Evolutionary conservation across 1,284 basidiomycete species (phyloP).

Genomic region (Cutaneotrichosporon spelunceum): DNA sequence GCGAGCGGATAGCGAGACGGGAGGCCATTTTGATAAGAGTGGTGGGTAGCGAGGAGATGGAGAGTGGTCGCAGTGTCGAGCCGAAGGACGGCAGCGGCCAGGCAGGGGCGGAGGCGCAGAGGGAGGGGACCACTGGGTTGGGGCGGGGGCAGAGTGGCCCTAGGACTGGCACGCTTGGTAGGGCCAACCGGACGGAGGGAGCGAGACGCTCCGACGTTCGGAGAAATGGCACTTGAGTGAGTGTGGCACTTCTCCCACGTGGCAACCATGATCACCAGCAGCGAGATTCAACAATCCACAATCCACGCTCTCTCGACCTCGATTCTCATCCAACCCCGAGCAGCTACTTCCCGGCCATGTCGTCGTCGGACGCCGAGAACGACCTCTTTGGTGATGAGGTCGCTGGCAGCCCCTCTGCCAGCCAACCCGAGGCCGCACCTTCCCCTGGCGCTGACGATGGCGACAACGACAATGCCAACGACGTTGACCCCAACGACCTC

Average conservation of each 20-base stretch:
- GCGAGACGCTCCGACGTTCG: slow-evolving; percentile 1
- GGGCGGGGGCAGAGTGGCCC: slow-evolving; percentile 7
- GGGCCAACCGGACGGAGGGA: slow-evolving; percentile 1
- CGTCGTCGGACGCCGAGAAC: slow-evolving; percentile 33
- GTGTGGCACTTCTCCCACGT: background rate
- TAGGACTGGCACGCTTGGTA: too few relatives aligned
- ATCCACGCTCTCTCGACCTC: background rate
- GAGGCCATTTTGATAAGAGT: slow-evolving; percentile 48
- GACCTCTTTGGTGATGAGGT: slow-evolving; percentile 39
- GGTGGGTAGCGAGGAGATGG: slow-evolving; percentile 18
- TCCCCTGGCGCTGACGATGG: slow-evolving; percentile 9
- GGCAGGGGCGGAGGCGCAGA: background rate
- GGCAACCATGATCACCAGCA: background rate
- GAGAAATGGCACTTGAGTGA: background rate
- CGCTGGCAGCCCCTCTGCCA: background rate
- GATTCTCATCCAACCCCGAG: background rate
- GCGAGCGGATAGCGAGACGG: slow-evolving; percentile 50
- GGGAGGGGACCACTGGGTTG: background rate
- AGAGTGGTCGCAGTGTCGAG: background rate
- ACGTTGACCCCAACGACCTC: slow-evolving; percentile 17
- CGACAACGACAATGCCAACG: background rate
- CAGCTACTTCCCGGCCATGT: slow-evolving; percentile 26
- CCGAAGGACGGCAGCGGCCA: background rate
- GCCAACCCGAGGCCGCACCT: slow-evolving; percentile 7
- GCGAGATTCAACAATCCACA: background rate